phyloP scores from a whole-genome alignment of 306 rosid species.

The Spatholobus suberectus region DNA sequence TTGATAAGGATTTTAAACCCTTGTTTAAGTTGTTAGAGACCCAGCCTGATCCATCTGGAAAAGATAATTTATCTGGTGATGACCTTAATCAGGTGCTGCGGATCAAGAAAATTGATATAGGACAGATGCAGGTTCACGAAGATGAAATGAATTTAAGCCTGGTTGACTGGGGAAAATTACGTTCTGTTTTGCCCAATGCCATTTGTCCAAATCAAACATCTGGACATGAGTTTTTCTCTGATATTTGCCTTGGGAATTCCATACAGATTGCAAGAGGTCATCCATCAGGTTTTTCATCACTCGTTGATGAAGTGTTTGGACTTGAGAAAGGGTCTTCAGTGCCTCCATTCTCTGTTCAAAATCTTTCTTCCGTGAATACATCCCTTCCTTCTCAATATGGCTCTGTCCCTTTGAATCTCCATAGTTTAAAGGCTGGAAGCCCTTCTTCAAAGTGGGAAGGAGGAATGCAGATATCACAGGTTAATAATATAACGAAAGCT shows the following conservation, averaged over 20 bases:
- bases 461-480: slow-evolving; percentile 65
- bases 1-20: slow-evolving; percentile 93
- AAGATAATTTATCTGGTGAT: slow-evolving; percentile 59
- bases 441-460: slow-evolving; percentile 91
- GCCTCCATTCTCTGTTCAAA: slow-evolving; percentile 57
- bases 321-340: slow-evolving; percentile 78
- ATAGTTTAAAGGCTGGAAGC: slow-evolving; percentile 62
- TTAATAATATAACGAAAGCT: slow-evolving; percentile 54
- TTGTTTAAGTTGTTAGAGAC: slow-evolving; percentile 88
- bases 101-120: slow-evolving; percentile 74
- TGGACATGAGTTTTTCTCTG: slow-evolving; percentile 64
- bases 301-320: slow-evolving; percentile 95
- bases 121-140: slow-evolving; percentile 86
- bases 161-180: slow-evolving; percentile 75
- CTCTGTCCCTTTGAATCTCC: slow-evolving; percentile 63
- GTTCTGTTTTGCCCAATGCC: slow-evolving; percentile 56
- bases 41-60: slow-evolving; percentile 66
- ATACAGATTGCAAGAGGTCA: slow-evolving; percentile 66
- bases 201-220: slow-evolving; percentile 61
- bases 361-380: slow-evolving; percentile 58
- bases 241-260: slow-evolving; percentile 61
- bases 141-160: slow-evolving; percentile 89
- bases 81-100: slow-evolving; percentile 73
- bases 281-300: slow-evolving; percentile 85
- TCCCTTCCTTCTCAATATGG: slow-evolving; percentile 73